These are phyloP conservation scores for Aspergillus fructus DNA, from an alignment of 2,329 filamentous ascomycete genomes.

Conservation along the genomic window DNA sequence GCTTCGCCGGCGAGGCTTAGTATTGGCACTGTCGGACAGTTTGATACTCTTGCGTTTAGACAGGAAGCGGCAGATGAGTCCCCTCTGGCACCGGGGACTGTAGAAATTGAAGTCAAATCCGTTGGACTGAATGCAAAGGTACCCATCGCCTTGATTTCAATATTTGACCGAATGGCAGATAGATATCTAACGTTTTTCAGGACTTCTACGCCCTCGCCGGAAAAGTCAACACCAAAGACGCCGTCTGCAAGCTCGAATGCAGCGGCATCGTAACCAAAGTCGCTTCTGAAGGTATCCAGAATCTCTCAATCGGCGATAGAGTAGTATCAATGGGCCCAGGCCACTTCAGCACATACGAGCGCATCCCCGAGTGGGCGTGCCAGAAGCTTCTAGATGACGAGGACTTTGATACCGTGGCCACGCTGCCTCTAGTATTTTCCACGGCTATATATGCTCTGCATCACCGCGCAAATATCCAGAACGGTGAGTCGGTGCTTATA, in stretches of 20 bases:
- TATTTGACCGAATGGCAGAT: too few relatives aligned
- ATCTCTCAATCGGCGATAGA: neutral
- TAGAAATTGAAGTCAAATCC: neutral
- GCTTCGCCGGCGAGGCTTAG: neutral
- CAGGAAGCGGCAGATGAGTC: neutral
- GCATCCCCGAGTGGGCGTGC: neutral
- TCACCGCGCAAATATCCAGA: neutral
- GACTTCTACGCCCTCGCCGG: neutral
- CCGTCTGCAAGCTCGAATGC: slow-evolving; percentile 1
- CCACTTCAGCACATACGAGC: neutral
- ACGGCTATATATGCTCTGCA: neutral
- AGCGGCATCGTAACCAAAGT: neutral
- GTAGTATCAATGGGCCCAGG: slow-evolving; percentile 2
- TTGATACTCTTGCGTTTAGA: neutral
- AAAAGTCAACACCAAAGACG: neutral
- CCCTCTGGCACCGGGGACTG: neutral
- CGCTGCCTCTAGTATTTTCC: neutral
- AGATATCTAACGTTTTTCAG: neutral
- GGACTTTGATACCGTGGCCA: neutral
- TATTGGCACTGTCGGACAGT: neutral
- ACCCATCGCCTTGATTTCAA: too few relatives aligned
- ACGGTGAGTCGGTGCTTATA: neutral
- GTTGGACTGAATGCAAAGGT: neutral
- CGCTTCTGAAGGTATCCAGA: neutral
- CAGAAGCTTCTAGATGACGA: neutral